Evolutionary conservation across 2,329 filamentous ascomycete genomes (phyloP).

Genomic region (Aspergillus alliaceus): DNA sequence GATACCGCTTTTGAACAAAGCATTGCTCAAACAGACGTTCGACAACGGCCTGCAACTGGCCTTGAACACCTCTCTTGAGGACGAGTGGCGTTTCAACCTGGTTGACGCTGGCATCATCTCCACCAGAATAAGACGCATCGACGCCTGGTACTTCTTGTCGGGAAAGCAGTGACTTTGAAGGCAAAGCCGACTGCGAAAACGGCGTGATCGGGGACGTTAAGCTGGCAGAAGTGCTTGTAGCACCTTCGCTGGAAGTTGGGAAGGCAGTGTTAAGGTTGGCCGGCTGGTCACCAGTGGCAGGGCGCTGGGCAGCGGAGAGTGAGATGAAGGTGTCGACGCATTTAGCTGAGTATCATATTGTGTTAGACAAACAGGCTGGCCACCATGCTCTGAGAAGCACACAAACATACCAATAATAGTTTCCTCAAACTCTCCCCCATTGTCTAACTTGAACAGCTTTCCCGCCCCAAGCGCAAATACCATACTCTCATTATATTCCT

Average conservation of each 20-base stretch:
- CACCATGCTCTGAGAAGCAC: neutral
- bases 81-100: slow-evolving; percentile 62
- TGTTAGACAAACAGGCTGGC: slow-evolving; percentile 6
- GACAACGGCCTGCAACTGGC: slow-evolving; percentile 78
- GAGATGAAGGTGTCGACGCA: slow-evolving; percentile 98
- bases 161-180: slow-evolving; percentile 92
- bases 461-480: slow-evolving; percentile 93
- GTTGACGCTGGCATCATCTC: slow-evolving; percentile 55
- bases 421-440: slow-evolving; percentile 93
- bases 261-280: slow-evolving; percentile 82
- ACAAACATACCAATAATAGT: slow-evolving; percentile 77
- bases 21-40: slow-evolving; percentile 90
- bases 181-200: slow-evolving; percentile 89
- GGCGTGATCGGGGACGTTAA: slow-evolving; percentile 87
- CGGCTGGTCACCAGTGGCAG: slow-evolving; percentile 52
- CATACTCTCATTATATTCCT: slow-evolving; percentile 99
- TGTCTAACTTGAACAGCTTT: slow-evolving; percentile 89
- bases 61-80: slow-evolving; percentile 71
- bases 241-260: slow-evolving; percentile 64
- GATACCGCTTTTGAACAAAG: slow-evolving; percentile 80
- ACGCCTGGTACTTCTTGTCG: slow-evolving; percentile 67
- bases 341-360: slow-evolving; percentile 59
- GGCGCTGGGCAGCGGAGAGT: slow-evolving; percentile 62
- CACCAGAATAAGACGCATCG: slow-evolving; percentile 56
- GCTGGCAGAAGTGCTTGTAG: slow-evolving; percentile 62